Percentiles rank a stretch among this genome's conserved stretches.
Evolutionary conservation across 169 alveolate species (phyloP).

Genomic region (Plasmodium inui): DNA sequence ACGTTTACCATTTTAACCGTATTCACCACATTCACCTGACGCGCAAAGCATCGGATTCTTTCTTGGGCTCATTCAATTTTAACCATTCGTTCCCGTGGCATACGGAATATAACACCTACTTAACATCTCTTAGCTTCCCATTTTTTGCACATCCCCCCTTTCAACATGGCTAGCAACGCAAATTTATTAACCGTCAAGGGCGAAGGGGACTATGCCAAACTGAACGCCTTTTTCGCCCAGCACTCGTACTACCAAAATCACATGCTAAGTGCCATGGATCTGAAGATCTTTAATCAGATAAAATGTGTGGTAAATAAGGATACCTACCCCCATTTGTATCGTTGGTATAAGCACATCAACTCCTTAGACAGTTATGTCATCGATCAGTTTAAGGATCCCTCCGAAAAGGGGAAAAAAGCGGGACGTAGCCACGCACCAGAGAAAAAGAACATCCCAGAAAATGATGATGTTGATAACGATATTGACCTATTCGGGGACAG

Average conservation of each 20-base stretch:
- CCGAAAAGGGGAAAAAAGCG: constrained; percentile 15
- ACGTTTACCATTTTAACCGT: not conserved
- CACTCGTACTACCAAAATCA: constrained; percentile 58
- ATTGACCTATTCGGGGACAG: constrained; percentile 81
- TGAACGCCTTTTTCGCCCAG: constrained; percentile 33
- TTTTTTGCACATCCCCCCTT: not conserved
- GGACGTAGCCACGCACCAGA: constrained; percentile 10
- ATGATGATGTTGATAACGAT: constrained; percentile 76
- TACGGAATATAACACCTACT: not conserved
- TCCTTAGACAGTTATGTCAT: constrained; percentile 20
- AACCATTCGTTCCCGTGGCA: not conserved
- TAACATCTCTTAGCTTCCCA: not conserved
- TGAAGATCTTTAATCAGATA: constrained; percentile 55
- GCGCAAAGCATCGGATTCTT: not conserved
- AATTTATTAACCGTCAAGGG: constrained; percentile 55
- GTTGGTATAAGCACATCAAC: constrained; percentile 68
- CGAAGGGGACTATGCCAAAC: constrained; percentile 45
- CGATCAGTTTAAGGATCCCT: constrained; percentile 20
- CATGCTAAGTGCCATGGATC: constrained; percentile 33
- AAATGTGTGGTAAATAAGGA: constrained; percentile 25
- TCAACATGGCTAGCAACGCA: constrained; percentile 54
- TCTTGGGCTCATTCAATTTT: not conserved
- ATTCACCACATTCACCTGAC: not conserved
- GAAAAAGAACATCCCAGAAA: not conserved
- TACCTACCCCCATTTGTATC: constrained; percentile 62